phyloP scores from a whole-genome alignment of 169 alveolate genomes.

The Ichthyophthirius multifiliis region DNA sequence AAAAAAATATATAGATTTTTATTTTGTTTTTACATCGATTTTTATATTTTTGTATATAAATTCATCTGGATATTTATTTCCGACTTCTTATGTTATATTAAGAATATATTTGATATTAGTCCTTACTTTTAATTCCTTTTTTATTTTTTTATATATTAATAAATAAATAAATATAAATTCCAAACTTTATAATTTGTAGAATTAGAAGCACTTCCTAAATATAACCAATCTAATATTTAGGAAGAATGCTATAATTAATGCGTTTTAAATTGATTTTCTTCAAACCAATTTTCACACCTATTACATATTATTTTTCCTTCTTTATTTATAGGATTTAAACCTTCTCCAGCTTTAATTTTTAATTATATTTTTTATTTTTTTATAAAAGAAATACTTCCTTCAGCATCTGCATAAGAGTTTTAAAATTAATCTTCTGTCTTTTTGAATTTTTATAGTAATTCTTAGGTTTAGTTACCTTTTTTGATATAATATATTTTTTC shows the following conservation, averaged over 20 bases:
- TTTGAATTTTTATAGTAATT: slow-evolving; percentile 10
- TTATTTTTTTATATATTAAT: too few species aligned
- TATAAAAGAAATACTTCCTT: slow-evolving; percentile 6
- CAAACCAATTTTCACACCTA: slow-evolving; percentile 39
- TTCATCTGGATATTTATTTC: slow-evolving; percentile 19
- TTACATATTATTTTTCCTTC: slow-evolving; percentile 10
- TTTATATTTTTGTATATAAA: slow-evolving; percentile 4
- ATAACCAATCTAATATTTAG: slow-evolving; percentile 34
- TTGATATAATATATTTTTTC: too few species aligned
- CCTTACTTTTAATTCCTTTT: slow-evolving; percentile 24
- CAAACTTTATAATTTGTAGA: slow-evolving; percentile 14
- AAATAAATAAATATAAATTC: too few species aligned
- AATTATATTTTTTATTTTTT: background rate
- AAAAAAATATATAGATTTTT: background rate
- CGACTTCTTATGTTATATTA: slow-evolving; percentile 28
- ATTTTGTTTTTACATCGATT: background rate
- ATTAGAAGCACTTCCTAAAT: slow-evolving; percentile 25
- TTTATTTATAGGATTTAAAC: slow-evolving; percentile 1
- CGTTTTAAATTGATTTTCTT: background rate
- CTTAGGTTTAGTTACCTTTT: slow-evolving; percentile 22
- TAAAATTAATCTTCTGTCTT: slow-evolving; percentile 29
- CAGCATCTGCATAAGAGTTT: slow-evolving; percentile 24
- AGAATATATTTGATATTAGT: slow-evolving; percentile 24
- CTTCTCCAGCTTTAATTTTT: background rate
- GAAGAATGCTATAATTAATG: slow-evolving; percentile 30